Conservation (phyloP, 768 basidiomycete genomes). For the Calvatia gigantea region DNA sequence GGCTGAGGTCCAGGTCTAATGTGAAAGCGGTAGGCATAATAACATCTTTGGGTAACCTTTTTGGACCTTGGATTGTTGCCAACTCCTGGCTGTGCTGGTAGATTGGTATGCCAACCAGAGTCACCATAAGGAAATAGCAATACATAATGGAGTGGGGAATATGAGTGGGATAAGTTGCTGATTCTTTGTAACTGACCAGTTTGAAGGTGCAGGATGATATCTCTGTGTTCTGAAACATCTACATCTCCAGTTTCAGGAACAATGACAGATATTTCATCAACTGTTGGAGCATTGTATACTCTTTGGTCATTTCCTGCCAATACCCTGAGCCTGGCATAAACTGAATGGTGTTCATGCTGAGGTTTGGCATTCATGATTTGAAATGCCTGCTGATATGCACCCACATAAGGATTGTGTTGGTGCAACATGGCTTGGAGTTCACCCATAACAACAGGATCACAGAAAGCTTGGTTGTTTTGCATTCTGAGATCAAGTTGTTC, state of each 20-base stretch:
- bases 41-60: not conserved
- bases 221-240: conserved; percentile 15
- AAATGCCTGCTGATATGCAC: conserved; percentile 15
- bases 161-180: conserved; percentile 30
- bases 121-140: conserved; percentile 39
- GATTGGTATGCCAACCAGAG: conserved; percentile 42
- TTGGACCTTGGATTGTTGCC: conserved; percentile 30
- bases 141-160: conserved; percentile 38
- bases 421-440: conserved; percentile 14
- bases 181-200: conserved; percentile 25
- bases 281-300: conserved; percentile 41
- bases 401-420: conserved; percentile 7
- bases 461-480: not conserved
- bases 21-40: conserved; percentile 1
- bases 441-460: not conserved
- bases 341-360: not conserved
- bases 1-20: conserved; percentile 11
- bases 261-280: conserved; percentile 34
- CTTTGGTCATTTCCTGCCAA: conserved; percentile 24
- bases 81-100: conserved; percentile 21
- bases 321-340: conserved; percentile 14
- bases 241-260: conserved; percentile 28
- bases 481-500: conserved; percentile 5
- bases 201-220: conserved; percentile 30
- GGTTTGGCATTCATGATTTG: not conserved